Percentiles rank a stretch among this genome's conserved stretches.
These are phyloP conservation scores for Aspergillus neoniger DNA, from an alignment of 2,329 filamentous ascomycete species.

Conservation along the genomic window DNA sequence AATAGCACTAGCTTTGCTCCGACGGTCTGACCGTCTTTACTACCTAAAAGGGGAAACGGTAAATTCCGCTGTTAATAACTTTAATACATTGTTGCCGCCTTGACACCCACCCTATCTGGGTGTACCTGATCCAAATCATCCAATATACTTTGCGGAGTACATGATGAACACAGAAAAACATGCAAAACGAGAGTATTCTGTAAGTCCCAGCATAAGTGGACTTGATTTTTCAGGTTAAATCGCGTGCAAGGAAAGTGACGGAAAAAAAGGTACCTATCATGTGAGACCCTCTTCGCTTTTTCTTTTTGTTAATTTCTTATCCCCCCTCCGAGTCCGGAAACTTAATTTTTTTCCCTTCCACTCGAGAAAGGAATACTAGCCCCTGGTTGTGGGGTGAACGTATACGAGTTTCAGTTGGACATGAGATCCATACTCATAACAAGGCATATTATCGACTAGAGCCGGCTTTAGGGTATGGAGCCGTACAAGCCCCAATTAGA, in stretches of 20 bases:
- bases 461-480: not conserved
- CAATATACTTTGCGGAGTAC: not conserved
- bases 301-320: not conserved
- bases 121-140: not conserved
- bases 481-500: conserved; percentile 3
- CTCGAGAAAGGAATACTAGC: not conserved
- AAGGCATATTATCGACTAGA: not conserved
- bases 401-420: not conserved
- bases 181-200: too few species aligned
- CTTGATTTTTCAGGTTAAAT: not conserved
- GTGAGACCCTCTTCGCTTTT: not conserved
- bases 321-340: not conserved
- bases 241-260: not conserved
- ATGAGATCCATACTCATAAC: not conserved
- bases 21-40: not conserved
- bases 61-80: conserved; percentile 9
- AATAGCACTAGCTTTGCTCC: not conserved
- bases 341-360: not conserved
- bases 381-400: not conserved
- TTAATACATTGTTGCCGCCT: not conserved
- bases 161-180: not conserved
- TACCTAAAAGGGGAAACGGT: not conserved
- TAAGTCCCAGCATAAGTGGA: too few species aligned
- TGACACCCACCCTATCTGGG: not conserved
- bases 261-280: not conserved